phyloP scores from a whole-genome alignment of 108 stramenopile species.

The Pseudonitzschia pungens region DNA sequence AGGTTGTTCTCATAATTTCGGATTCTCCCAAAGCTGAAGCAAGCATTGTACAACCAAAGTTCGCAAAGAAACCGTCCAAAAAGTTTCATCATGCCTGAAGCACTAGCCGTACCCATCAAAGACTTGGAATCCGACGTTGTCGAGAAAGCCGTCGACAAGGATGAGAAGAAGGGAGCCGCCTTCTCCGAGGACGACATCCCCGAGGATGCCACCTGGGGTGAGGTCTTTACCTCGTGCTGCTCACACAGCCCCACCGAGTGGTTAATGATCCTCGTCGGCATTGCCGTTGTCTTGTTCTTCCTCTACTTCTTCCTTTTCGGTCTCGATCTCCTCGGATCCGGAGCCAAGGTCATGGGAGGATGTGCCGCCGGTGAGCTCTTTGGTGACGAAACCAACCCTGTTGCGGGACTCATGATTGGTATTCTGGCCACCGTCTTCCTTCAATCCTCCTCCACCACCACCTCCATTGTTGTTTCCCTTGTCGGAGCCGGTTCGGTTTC shows the following conservation, averaged over 20 bases:
- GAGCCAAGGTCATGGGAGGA: conserved; percentile 83
- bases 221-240: conserved; percentile 73
- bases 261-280: conserved; percentile 52
- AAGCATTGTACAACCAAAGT: too few species aligned
- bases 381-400: conserved; percentile 80
- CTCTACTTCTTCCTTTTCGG: conserved; percentile 90
- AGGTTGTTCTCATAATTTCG: not conserved
- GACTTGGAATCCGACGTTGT: too few species aligned
- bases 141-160: not conserved
- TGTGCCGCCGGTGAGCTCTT: conserved; percentile 80
- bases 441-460: conserved; percentile 88
- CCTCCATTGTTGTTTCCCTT: conserved; percentile 83
- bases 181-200: not conserved
- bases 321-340: conserved; percentile 72
- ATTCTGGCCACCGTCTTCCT: conserved; percentile 81
- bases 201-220: conserved; percentile 76
- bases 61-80: too few species aligned
- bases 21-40: too few species aligned
- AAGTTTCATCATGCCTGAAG: conserved; percentile 3
- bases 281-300: conserved; percentile 62
- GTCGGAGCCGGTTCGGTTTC: conserved; percentile 66
- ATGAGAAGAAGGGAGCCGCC: not conserved
- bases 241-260: conserved; percentile 62
- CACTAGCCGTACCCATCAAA: too few species aligned
- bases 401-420: conserved; percentile 85